These are phyloP conservation scores for Exophiala dermatitidis DNA, from an alignment of 2,329 filamentous ascomycete species.

Conservation along the genomic window DNA sequence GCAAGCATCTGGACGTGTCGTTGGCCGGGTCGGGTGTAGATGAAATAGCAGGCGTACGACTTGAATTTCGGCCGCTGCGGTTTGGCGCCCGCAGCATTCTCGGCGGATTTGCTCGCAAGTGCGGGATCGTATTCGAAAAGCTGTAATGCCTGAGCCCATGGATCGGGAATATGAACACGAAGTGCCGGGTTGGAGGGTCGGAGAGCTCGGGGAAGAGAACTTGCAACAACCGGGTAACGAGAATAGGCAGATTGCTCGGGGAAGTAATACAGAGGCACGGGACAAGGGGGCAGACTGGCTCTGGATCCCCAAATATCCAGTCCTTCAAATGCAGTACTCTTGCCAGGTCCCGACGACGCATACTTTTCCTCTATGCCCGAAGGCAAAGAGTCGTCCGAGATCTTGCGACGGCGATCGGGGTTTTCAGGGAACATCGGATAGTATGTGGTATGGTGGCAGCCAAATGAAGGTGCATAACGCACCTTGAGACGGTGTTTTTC, in stretches of 20 bases:
- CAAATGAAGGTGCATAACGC: conserved; percentile 30
- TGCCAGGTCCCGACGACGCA: background rate
- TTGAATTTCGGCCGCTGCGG: conserved; percentile 22
- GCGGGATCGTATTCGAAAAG: conserved; percentile 50
- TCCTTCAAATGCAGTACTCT: background rate
- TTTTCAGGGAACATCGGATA: conserved; percentile 6
- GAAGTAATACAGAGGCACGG: conserved; percentile 6
- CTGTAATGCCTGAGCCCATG: conserved; percentile 38
- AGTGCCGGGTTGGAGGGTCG: conserved; percentile 11
- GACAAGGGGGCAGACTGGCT: conserved; percentile 7
- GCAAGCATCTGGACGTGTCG: conserved; percentile 32
- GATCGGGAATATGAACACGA: conserved; percentile 23
- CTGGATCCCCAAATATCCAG: background rate
- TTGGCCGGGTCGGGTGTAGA: conserved; percentile 35
- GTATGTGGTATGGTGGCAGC: conserved; percentile 2
- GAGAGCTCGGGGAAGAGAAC: conserved; percentile 11
- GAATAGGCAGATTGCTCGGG: conserved; percentile 9
- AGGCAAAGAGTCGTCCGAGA: conserved; percentile 1
- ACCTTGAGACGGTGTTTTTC: conserved; percentile 57
- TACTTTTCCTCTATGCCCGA: background rate
- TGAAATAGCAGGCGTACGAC: conserved; percentile 55
- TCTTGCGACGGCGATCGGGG: background rate
- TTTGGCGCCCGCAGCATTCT: conserved; percentile 40
- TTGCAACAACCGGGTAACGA: conserved; percentile 13
- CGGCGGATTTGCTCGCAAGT: background rate